Base-by-base conservation (phyloP, 805 yeast species). In the Cyberlindnera sargentensis region DNA sequence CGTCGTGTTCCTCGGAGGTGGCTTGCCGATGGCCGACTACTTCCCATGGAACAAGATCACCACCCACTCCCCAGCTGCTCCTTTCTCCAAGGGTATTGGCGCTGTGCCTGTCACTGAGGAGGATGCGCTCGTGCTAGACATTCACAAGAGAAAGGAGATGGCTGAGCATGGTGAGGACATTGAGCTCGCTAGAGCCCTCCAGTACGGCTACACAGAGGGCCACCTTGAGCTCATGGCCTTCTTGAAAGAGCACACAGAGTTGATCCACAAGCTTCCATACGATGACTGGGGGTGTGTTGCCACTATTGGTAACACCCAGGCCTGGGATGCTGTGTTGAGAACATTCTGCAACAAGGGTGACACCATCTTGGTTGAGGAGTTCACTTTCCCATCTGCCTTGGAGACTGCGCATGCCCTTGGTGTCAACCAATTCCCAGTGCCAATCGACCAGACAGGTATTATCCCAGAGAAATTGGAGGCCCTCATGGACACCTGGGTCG, bases 1-100 rank as follows among this genome's bases (percentile, higher is more conserved):
- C 42, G 72, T 93, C 59, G 80, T 88, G 44, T 90, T 89, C 61
- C 75, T 91, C 44, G 98, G 97, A 43, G 99, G 98, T 56, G 99
- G 99, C 6, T 75, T 91, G 55, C 99, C 99, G 10, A 68, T 87
- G 62, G 70, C 96, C 26, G 91, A 84, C 50, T 84, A 86, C 66
- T 91, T 91, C 75, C 98, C 99, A 36, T 87, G 91, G 75, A 87
- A 89, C 56, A 76, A 79, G 51, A 62, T 91, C 45, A 62, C 73
- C 24, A 82, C 84, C 10, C 78, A 77, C 44, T 71, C 88, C 6
- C 95, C 96, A 44, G 72, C 79, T 9, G 84, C 93, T 24, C 95
- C 95, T 2, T 91, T 89, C 62, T 57, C 70, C 10, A 71, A 78
- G 28, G 96, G 96, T 43, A 84, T 87, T 49, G 86, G 82, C 31